Percentiles rank a stretch among this genome's conserved stretches.
These are phyloP conservation scores for Erysimum cheiri DNA, from an alignment of 441 rosid genomes.

Conservation along the genomic window DNA sequence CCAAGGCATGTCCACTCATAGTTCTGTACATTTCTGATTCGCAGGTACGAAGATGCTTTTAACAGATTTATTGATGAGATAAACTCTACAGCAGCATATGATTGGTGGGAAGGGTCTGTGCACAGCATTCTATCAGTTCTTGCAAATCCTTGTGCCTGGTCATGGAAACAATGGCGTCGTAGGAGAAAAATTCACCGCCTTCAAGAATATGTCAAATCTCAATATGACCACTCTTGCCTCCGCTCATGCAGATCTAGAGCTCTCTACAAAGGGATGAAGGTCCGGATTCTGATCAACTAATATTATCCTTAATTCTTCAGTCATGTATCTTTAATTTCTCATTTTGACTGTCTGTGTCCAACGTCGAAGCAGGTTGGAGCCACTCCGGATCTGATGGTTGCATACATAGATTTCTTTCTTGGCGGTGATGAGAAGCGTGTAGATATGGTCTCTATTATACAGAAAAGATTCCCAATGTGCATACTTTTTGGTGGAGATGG, in stretches of 20 bases:
- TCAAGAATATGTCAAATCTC: conserved; percentile 94
- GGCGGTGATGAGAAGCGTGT: conserved; percentile 99
- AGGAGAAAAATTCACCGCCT: conserved; percentile 87
- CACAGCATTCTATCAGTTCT: conserved; percentile 90
- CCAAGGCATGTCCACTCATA: conserved; percentile 36
- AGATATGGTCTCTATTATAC: conserved; percentile 90
- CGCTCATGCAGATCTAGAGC: conserved; percentile 99
- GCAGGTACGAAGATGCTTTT: conserved; percentile 97
- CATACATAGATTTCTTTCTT: conserved; percentile 92
- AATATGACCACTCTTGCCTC: conserved; percentile 97
- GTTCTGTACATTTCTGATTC: conserved; percentile 38
- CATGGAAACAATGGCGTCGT: conserved; percentile 98
- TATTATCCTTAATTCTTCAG: conserved; percentile 29
- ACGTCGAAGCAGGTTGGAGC: conserved; percentile 84
- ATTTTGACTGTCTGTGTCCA: conserved; percentile 26
- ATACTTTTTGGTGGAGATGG: conserved; percentile 97
- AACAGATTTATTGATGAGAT: conserved; percentile 96
- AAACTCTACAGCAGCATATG: conserved; percentile 95
- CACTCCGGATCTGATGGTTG: conserved; percentile 95
- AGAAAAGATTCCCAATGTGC: conserved; percentile 97
- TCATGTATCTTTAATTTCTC: conserved; percentile 2
- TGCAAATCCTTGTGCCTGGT: conserved; percentile 98
- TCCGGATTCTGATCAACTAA: conserved; percentile 42
- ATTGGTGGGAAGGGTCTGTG: conserved; percentile 99
- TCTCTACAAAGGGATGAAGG: conserved; percentile 99